Evolutionary conservation across 129 eudicot genomes (phyloP), one percentile per base, ranked within the genome.

Genomic region (Deinandra increscens): DNA sequence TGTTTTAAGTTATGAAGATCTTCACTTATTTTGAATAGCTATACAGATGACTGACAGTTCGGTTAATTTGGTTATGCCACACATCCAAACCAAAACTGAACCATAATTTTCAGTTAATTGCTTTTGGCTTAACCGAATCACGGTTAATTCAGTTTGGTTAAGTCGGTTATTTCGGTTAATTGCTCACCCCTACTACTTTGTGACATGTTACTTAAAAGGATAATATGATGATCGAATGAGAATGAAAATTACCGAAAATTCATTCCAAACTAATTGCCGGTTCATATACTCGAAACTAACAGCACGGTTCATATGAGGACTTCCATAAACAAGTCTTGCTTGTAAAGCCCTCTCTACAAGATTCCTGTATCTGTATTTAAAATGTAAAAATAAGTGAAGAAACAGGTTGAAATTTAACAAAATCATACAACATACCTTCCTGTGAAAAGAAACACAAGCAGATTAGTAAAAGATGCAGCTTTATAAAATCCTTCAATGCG

Each of bases 281-380:
- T 94, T 94, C 99, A 94, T 94, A 84, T 94, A 94, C 83, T 94
- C 99, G 45, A 94, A 94, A 89, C 99, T 89, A 56, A 94, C 99
- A 77, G 97, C 84, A 45, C 99, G 87, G 53, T 94, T 94, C 99
- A 89, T 94, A 71, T 89, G 85, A 54, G 99, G 99, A 77, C 96
- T 87, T 54, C 89, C 97, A 23, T 94, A 94, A 65, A 90, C 96
- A 75, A 94, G 99, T 74, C 99, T 94, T 69, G 99, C 99, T 64
- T 29, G 73, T 44, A 94, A 73, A 72, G 75, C 84, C 86, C 99
- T 84, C 82, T 94, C 99, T 55, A 87, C 81, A 50, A 94, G 97
- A 79, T 82, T 94, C 70, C 97, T 81, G 69, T 89, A 94, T 97
- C 99, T 94, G 88, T 73, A 45, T 45, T 4, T 26, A 80, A 20